Evolutionary conservation across 2,329 filamentous ascomycete species (phyloP).

Genomic region (Cladobotryum protrusum): DNA sequence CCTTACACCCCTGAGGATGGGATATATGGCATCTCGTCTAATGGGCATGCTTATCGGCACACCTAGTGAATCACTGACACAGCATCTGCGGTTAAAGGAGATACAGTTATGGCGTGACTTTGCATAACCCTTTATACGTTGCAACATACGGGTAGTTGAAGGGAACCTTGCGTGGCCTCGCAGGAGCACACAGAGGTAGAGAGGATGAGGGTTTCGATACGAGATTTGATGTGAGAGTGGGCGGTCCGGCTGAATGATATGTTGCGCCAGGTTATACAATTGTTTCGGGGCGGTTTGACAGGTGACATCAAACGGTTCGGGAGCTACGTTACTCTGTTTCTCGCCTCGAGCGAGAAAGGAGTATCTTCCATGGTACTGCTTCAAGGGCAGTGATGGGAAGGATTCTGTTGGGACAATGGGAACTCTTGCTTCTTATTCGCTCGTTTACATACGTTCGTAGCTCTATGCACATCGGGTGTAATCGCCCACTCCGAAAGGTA

Average conservation of each 20-base stretch:
- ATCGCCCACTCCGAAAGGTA: not conserved
- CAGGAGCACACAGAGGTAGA: not conserved
- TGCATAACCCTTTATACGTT: not conserved
- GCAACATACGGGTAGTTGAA: not conserved
- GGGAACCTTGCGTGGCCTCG: not conserved
- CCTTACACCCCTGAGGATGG: not conserved
- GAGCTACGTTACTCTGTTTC: not conserved
- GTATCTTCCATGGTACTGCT: not conserved
- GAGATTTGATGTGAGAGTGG: not conserved
- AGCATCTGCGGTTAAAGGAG: not conserved
- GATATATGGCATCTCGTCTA: not conserved
- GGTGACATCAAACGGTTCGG: constrained; percentile 11
- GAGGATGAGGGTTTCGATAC: not conserved
- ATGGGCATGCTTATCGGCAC: not conserved
- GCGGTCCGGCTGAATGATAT: not conserved
- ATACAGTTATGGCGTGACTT: not conserved
- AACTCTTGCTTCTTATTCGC: not conserved
- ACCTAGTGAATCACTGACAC: not conserved
- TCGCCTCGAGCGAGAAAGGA: constrained; percentile 2
- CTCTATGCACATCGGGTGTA: not conserved
- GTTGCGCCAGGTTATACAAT: not conserved
- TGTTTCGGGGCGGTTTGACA: constrained; percentile 12
- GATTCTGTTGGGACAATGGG: not conserved
- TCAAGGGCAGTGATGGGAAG: not conserved
- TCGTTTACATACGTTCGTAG: not conserved